A percentile compares a stretch with the other conserved stretches of the same genome.
These are phyloP conservation scores for Leishmania martiniquensis DNA, from an alignment of 208 protist species.

Conservation along the genomic window DNA sequence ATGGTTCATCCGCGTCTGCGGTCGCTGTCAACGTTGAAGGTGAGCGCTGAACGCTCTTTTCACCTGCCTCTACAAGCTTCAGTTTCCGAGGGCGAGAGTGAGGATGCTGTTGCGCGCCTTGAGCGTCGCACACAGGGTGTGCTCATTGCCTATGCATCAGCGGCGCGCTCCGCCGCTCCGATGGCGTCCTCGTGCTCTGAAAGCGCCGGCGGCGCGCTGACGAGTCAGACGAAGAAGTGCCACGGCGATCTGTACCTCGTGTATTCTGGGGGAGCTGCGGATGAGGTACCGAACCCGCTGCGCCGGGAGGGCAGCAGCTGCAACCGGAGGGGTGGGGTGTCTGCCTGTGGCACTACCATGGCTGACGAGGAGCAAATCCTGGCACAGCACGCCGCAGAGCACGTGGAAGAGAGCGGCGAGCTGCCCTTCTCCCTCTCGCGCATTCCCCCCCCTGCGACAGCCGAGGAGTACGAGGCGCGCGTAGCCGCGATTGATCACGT, in stretches of 20 bases:
- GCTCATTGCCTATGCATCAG: too few relatives aligned
- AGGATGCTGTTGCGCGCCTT: background rate
- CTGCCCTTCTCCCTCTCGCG: conserved; percentile 16
- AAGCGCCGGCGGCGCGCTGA: background rate
- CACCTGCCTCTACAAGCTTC: background rate
- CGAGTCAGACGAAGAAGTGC: background rate
- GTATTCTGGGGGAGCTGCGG: background rate
- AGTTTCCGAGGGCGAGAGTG: background rate
- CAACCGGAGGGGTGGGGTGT: background rate
- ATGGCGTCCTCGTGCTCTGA: background rate
- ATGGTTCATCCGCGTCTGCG: background rate
- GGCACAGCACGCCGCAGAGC: background rate
- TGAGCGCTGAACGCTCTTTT: background rate
- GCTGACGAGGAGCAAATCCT: background rate
- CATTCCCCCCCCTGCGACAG: conserved; percentile 30
- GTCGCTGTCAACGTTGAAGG: background rate
- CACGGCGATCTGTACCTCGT: background rate
- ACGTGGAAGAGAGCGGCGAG: background rate
- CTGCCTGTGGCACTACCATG: background rate
- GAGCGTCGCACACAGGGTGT: background rate
- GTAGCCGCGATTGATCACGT: conserved; percentile 34
- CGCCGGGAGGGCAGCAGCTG: background rate
- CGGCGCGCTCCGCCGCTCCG: background rate
- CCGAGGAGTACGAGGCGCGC: conserved; percentile 38
- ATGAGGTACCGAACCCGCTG: background rate